These are phyloP conservation scores for Dryas drummondii DNA, from an alignment of 306 rosid species.

Conservation along the genomic window DNA sequence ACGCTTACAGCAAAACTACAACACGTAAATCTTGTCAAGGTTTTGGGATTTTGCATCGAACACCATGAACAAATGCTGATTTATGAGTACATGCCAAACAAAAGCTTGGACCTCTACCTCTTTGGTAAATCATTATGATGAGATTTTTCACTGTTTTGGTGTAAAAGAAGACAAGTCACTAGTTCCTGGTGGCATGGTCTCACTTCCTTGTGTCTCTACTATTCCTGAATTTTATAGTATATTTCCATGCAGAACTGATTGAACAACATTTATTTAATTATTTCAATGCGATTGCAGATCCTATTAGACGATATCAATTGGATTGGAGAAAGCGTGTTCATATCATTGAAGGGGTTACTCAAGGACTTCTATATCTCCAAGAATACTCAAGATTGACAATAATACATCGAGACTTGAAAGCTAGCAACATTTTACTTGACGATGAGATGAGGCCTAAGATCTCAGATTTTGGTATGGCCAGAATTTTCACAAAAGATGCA, in stretches of 20 bases:
- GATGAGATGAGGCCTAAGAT: constrained; percentile 34
- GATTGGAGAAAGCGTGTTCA: constrained; percentile 31
- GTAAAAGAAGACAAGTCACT: constrained; percentile 7
- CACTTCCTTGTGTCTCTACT: constrained; percentile 1
- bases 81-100: no score
- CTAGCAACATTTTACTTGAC: constrained; percentile 37
- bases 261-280: background rate
- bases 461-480: constrained; percentile 43
- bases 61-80: no score
- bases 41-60: no score
- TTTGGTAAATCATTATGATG: constrained; percentile 32
- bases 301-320: background rate
- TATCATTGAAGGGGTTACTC: constrained; percentile 41
- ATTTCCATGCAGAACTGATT: background rate
- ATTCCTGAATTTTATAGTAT: background rate
- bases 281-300: constrained; percentile 17
- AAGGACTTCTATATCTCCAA: constrained; percentile 44
- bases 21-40: no score
- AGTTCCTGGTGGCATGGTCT: background rate
- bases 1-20: no score
- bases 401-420: constrained; percentile 35
- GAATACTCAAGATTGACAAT: constrained; percentile 34
- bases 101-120: no score
- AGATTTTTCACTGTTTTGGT: constrained; percentile 5
- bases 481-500: constrained; percentile 24